phyloP scores from a whole-genome alignment of 2,329 filamentous ascomycete species.

The Xylaria digitata region DNA sequence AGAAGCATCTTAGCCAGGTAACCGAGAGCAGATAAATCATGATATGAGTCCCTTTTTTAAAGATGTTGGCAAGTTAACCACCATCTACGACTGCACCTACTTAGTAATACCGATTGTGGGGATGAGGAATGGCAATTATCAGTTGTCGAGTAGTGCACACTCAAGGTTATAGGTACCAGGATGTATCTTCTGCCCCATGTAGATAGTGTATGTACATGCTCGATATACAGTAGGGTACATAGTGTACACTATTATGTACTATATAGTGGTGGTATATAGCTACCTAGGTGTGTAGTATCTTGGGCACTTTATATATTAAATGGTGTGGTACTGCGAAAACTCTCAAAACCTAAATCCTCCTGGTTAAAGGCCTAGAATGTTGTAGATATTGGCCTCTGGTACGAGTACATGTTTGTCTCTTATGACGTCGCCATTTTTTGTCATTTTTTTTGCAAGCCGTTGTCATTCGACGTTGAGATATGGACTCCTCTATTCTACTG shows the following conservation, averaged over 20 bases:
- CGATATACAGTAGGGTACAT: background rate
- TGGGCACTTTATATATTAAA: background rate
- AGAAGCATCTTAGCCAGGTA: background rate
- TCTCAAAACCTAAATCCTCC: constrained; percentile 16
- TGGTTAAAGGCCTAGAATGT: constrained; percentile 20
- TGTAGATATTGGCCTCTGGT: constrained; percentile 6
- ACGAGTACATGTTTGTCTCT: background rate
- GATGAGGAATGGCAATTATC: too few species aligned
- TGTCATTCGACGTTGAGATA: background rate
- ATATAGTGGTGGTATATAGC: background rate
- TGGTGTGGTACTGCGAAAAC: constrained; percentile 2
- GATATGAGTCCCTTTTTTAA: too few species aligned
- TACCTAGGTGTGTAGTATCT: background rate
- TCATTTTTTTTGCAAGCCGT: constrained; percentile 5
- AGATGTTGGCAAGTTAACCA: too few species aligned
- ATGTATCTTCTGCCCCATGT: too few species aligned
- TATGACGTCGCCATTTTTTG: constrained; percentile 23
- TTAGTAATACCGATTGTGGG: too few species aligned
- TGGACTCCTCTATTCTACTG: background rate
- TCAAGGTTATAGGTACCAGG: too few species aligned
- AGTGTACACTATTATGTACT: too few species aligned
- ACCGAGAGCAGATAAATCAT: background rate
- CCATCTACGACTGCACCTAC: too few species aligned
- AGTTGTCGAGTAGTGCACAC: too few species aligned
- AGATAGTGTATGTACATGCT: too few species aligned